Base-by-base conservation (phyloP, 176 grass and related monocot genomes). In the Elaeis guineensis region DNA sequence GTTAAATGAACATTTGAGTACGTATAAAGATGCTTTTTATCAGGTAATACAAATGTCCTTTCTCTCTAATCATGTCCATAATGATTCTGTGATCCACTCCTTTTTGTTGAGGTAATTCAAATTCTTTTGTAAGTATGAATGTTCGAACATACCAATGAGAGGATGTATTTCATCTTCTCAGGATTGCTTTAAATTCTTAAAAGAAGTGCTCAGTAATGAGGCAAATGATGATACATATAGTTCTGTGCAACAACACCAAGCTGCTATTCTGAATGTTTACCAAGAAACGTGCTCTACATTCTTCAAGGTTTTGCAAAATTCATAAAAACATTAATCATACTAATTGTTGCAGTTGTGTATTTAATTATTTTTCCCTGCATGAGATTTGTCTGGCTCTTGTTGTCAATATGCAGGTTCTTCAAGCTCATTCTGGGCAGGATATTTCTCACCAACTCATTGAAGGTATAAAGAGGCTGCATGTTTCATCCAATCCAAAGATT, bases 181-280 rank as follows among this genome's bases (percentile, higher is more conserved):
- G 86, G 86, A 90, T 74, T 90, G 83, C 64, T 39, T 88, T 70
- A 87, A 73, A 21, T 87, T 96, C 62, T 71, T 96, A 72, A 87
- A 96, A 82, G 87, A 90, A 71, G 78, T 70, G 53, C 67, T 59
- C 60, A 25, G 26, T 50, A 79, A 79, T 50, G 54, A 63, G 68
- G 62, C 61, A 60, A 48, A 73, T 82, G 78, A 72, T 65, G 50
- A 65, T 29, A 15, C 64, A 66, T 70, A 78, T 72, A 75, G 67
- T 69, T 49, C 50, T 54, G 21, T 54, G 58, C 71, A 66, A 84
- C 77, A 71, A 52, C 52, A 68, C 59, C 75, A 63, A 82, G 54
- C 69, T 49, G 64, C 66, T 62, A 39, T 88, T 62, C 16, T 44
- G 14, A 79, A 65, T 72, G 79, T 69, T 52, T 90, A 69, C 62